phyloP scores from a whole-genome alignment of 2,329 filamentous ascomycete genomes.

The Paecilomyces sp. region DNA sequence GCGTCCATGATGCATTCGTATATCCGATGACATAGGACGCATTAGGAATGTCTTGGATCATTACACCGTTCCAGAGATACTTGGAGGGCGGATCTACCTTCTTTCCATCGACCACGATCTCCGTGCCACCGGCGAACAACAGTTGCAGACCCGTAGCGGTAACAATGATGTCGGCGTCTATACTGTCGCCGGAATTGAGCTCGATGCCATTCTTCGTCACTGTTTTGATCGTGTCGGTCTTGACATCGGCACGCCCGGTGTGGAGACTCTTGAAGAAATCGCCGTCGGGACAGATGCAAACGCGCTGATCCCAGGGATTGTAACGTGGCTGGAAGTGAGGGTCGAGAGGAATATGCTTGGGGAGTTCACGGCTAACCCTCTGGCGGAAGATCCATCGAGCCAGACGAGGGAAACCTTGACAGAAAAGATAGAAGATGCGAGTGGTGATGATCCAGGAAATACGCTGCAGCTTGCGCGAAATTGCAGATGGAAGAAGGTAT shows the following conservation, averaged over 20 bases:
- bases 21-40: constrained; percentile 36
- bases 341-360: constrained; percentile 47
- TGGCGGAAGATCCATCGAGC: constrained; percentile 43
- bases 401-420: constrained; percentile 46
- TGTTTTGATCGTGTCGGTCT: constrained; percentile 48
- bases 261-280: constrained; percentile 52
- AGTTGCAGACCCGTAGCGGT: constrained; percentile 40
- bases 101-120: constrained; percentile 30
- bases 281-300: constrained; percentile 61
- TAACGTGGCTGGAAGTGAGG: constrained; percentile 60
- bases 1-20: constrained; percentile 38
- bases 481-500: constrained; percentile 30
- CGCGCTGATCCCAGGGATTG: constrained; percentile 64
- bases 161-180: constrained; percentile 37
- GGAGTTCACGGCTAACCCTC: constrained; percentile 45
- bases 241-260: constrained; percentile 45
- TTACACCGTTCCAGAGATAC: constrained; percentile 37
- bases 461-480: constrained; percentile 19
- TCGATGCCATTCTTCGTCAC: constrained; percentile 45
- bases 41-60: constrained; percentile 40
- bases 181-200: constrained; percentile 35
- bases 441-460: constrained; percentile 45
- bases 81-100: constrained; percentile 25
- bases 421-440: constrained; percentile 47
- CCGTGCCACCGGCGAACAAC: constrained; percentile 29